Percentiles rank a stretch among this genome's conserved stretches.
Conservation (phyloP, 1,284 basidiomycete genomes). For the Malassezia furfur region DNA sequence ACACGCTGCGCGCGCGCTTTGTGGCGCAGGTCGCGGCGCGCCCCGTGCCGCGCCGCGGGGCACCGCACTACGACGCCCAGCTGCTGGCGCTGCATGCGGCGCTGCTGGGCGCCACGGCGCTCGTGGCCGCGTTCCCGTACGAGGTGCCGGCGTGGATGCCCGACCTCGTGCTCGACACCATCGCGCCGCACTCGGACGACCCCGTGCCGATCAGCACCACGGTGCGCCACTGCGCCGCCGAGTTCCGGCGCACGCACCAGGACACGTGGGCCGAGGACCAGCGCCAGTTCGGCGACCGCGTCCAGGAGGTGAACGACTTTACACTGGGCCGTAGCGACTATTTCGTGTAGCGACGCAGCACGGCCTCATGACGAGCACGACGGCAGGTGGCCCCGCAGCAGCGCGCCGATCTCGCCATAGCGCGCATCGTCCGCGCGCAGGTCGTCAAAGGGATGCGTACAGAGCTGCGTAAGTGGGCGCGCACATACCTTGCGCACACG, state of each 20-base stretch:
- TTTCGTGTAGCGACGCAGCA: conserved; percentile 27
- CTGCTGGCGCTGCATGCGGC: conserved; percentile 74
- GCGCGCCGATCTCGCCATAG: conserved; percentile 28
- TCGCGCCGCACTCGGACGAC: conserved; percentile 73
- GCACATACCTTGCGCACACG: conserved; percentile 21
- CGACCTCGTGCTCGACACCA: conserved; percentile 56
- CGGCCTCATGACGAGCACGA: conserved; percentile 37
- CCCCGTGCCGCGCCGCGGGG: conserved; percentile 51
- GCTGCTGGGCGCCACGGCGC: conserved; percentile 71
- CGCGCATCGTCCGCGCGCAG: conserved; percentile 50
- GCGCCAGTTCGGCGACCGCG: conserved; percentile 65
- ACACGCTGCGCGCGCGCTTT: conserved; percentile 55
- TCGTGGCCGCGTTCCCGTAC: conserved; percentile 72
- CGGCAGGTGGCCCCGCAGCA: conserved; percentile 28
- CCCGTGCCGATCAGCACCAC: conserved; percentile 85
- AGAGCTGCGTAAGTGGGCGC: conserved; percentile 19
- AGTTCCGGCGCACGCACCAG: conserved; percentile 53
- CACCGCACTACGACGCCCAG: conserved; percentile 63
- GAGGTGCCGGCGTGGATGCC: conserved; percentile 77
- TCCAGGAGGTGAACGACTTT: conserved; percentile 41
- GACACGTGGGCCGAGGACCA: conserved; percentile 90
- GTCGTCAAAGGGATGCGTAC: conserved; percentile 48
- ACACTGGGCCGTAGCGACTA: conserved; percentile 42
- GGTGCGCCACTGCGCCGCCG: conserved; percentile 75
- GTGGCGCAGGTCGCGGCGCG: conserved; percentile 48